Conservation (phyloP, 179 eudicot species). For the Sideroxylon spinosum region DNA sequence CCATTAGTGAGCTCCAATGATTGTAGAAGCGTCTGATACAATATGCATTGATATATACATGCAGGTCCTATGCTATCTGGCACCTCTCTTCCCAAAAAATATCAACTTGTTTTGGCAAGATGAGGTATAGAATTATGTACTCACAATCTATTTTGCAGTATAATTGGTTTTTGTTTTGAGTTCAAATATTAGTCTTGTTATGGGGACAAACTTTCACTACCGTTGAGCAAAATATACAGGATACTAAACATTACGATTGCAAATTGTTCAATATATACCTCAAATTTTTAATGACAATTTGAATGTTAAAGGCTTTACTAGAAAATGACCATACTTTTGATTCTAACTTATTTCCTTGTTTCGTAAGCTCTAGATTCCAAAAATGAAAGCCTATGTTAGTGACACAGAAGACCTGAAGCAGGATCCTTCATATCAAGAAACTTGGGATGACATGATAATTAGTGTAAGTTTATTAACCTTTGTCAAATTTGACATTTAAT, state of each 20-base stretch:
- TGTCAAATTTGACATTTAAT: neutral
- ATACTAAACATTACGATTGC: neutral
- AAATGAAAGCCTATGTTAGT: constrained; percentile 98
- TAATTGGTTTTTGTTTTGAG: neutral
- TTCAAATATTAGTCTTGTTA: neutral
- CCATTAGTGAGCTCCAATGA: neutral
- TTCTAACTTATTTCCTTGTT: constrained; percentile 32
- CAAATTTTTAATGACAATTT: neutral
- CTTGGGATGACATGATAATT: constrained; percentile 98
- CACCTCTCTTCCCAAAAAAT: constrained; percentile 87
- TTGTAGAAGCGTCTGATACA: neutral
- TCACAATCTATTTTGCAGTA: neutral
- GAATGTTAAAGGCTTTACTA: neutral
- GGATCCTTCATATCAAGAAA: constrained; percentile 79
- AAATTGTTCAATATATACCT: neutral
- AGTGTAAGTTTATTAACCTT: constrained; percentile 49
- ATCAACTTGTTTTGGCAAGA: constrained; percentile 91
- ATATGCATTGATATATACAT: constrained; percentile 9
- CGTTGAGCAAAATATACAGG: neutral
- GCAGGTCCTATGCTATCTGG: constrained; percentile 80
- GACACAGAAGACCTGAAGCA: constrained; percentile 97
- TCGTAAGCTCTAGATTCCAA: constrained; percentile 96
- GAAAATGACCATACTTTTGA: no score
- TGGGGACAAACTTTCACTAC: neutral
- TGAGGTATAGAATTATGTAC: constrained; percentile 57